phyloP scores from a whole-genome alignment of 768 basidiomycete species.

The Trametes gibbosa region DNA sequence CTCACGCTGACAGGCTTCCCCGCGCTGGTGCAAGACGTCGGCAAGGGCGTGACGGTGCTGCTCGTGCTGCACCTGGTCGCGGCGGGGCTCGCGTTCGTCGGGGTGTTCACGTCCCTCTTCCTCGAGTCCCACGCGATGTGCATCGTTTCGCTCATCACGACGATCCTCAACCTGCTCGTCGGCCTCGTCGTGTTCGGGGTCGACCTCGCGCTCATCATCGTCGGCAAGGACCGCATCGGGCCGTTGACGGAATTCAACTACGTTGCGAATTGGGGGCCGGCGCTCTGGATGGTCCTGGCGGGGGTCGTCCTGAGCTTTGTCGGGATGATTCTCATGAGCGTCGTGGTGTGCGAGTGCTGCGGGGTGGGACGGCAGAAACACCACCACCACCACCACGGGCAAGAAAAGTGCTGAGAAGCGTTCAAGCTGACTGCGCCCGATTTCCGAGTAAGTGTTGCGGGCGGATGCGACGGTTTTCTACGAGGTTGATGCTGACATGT shows the following conservation, averaged over 20 bases:
- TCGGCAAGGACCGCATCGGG: constrained; percentile 41
- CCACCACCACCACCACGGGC: too few relatives aligned
- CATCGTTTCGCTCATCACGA: constrained; percentile 56
- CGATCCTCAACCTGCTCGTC: too few relatives aligned
- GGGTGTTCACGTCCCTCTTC: constrained; percentile 54
- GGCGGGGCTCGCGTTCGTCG: constrained; percentile 55
- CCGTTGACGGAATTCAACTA: constrained; percentile 41
- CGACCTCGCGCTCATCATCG: too few relatives aligned
- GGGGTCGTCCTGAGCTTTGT: constrained; percentile 57
- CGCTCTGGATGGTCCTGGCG: constrained; percentile 67
- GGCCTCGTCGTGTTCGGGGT: too few relatives aligned
- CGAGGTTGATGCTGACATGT: too few relatives aligned
- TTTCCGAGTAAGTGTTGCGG: too few relatives aligned
- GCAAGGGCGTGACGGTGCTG: too few relatives aligned
- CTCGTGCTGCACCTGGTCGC: constrained; percentile 70
- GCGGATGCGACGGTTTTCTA: too few relatives aligned
- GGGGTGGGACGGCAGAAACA: too few relatives aligned
- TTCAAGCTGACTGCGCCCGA: too few relatives aligned
- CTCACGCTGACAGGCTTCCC: constrained; percentile 43
- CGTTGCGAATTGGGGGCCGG: constrained; percentile 58
- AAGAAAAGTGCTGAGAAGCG: too few relatives aligned
- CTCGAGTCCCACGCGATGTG: constrained; percentile 53
- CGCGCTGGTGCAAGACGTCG: constrained; percentile 42
- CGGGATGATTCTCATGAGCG: constrained; percentile 55
- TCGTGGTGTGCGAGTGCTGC: constrained; percentile 66